Evolutionary conservation across 1,139 yeast species (phyloP), one percentile per base, ranked within the genome.

Genomic region (Debaryomyces singareniensis): DNA sequence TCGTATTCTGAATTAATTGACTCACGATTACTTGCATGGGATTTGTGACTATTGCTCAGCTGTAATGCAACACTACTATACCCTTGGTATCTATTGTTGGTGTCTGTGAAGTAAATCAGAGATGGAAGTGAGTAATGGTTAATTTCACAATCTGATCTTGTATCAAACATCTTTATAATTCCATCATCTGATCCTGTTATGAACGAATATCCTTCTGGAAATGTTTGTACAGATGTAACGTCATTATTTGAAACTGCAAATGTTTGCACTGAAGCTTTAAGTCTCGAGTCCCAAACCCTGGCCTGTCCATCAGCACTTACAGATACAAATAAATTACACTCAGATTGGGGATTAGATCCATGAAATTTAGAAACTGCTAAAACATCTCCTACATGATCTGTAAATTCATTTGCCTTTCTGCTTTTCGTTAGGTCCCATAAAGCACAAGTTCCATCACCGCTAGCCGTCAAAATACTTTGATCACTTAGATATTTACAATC

Each of bases 381-480:
- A 13, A 89, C 85, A 51, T 85, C 96, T 5, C 95, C 94, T 16
- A 81, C 54, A 55, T 87, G 95, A 36, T 82, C 95, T 7, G 74
- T 57, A 49, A 71, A 84, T 28, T 75, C 79, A 21, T 74, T 58
- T 1, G 70, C 55, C 39, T 71, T 65, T 16, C 60, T 60, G 1
- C 84, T 79, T 38, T 72, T 73, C 16, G 67, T 61, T 16, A 85
- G 63, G 51, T 89, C 96, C 96, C 96, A 89, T 35, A 78, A 53
- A 3, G 74, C 68, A 44, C 87, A 73, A 2, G 93, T 75, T 79
- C 79, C 76, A 51, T 89, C 96, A 4, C 95, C 96, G 29, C 91
- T 78, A 1, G 80, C 71, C 0, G 95, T 83, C 11, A 85, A 47
- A 1, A 85, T 50, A n/a, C 65, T 64, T 5, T 66, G 56, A 35